Conservation (phyloP, 345 rosid species). For the Ceriops decandra region DNA sequence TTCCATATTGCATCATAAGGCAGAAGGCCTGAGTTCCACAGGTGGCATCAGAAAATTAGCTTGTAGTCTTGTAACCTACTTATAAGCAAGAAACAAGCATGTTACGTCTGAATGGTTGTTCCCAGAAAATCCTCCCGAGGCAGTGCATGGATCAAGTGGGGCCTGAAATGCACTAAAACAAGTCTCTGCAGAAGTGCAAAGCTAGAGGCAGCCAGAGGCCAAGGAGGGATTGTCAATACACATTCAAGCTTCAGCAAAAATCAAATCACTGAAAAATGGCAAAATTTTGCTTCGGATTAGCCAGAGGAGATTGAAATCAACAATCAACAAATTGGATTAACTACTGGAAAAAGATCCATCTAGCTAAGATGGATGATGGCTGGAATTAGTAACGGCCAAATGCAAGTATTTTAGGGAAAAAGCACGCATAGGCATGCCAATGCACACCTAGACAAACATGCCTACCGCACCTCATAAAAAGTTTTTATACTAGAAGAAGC, state of each 20-base stretch:
- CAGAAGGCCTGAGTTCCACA: constrained; percentile 76
- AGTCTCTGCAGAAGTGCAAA: constrained; percentile 69
- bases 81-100: constrained; percentile 21
- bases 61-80: background rate
- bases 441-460: too few relatives aligned
- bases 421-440: too few relatives aligned
- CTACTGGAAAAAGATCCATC: too few relatives aligned
- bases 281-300: constrained; percentile 12
- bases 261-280: background rate
- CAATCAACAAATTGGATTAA: too few relatives aligned
- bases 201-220: constrained; percentile 42
- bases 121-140: constrained; percentile 83
- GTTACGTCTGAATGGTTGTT: constrained; percentile 71
- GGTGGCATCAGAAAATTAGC: background rate
- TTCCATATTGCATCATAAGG: constrained; percentile 82
- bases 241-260: background rate
- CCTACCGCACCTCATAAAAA: too few relatives aligned
- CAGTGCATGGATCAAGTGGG: constrained; percentile 89
- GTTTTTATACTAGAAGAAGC: too few relatives aligned
- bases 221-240: constrained; percentile 4
- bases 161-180: constrained; percentile 90
- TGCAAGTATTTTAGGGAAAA: too few relatives aligned
- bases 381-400: background rate
- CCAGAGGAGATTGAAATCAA: background rate
- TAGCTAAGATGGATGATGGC: too few relatives aligned